phyloP scores from a whole-genome alignment of 768 basidiomycete genomes.

The Pleurotus salmoneostramineus region DNA sequence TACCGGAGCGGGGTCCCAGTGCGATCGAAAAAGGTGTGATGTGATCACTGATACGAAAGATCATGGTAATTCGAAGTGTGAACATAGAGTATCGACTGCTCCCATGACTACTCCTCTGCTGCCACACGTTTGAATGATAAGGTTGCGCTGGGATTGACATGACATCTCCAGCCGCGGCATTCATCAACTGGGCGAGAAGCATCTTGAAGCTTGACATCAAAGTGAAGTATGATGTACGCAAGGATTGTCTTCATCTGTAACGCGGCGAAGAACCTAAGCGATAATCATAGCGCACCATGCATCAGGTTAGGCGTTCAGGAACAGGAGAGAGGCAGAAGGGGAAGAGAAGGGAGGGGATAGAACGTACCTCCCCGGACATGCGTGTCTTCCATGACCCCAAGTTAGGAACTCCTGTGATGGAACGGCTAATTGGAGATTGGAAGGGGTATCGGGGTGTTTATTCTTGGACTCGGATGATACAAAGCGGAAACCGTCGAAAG shows the following conservation, averaged over 20 bases:
- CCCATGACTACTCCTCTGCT: not conserved
- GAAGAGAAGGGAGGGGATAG: not conserved
- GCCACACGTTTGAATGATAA: not conserved
- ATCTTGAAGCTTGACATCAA: constrained; percentile 3
- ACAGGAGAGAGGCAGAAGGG: no score
- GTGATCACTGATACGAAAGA: no score
- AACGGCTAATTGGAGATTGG: not conserved
- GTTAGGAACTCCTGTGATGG: not conserved
- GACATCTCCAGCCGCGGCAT: not conserved
- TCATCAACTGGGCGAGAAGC: not conserved
- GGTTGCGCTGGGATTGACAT: not conserved
- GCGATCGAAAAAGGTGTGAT: no score
- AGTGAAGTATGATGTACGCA: not conserved
- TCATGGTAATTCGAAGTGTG: no score
- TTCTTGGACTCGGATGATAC: not conserved
- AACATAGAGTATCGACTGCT: not conserved
- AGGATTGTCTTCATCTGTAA: constrained; percentile 4
- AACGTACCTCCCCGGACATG: not conserved
- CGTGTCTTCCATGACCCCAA: not conserved
- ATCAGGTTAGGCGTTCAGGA: no score
- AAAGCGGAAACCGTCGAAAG: not conserved
- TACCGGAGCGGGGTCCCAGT: no score
- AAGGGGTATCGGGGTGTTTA: not conserved
- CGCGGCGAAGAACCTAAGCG: constrained; percentile 1
- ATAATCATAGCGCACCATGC: no score